These are phyloP conservation scores for Emergomyces africanus DNA, from an alignment of 2,329 filamentous ascomycete species.

Conservation along the genomic window DNA sequence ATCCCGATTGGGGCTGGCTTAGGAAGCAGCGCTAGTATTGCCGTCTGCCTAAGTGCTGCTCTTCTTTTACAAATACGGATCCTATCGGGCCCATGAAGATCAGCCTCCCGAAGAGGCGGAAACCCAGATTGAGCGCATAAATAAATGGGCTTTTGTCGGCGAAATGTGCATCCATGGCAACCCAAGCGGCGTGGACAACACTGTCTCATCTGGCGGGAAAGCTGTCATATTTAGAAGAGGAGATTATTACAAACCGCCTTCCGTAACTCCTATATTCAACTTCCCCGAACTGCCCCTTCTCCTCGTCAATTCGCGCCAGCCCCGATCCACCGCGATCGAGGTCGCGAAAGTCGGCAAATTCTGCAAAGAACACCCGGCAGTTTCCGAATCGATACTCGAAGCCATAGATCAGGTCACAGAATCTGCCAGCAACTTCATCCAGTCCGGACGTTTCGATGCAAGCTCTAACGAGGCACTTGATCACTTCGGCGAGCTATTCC, in stretches of 20 bases:
- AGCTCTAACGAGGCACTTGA: slow-evolving; percentile 51
- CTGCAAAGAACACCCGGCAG: slow-evolving; percentile 56
- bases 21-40: slow-evolving; percentile 77
- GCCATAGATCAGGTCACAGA: slow-evolving; percentile 58
- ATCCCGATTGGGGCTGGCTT: slow-evolving; percentile 77
- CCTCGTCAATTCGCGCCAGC: slow-evolving; percentile 76
- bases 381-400: slow-evolving; percentile 70
- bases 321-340: slow-evolving; percentile 73
- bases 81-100: slow-evolving; percentile 79
- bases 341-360: slow-evolving; percentile 74
- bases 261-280: slow-evolving; percentile 62
- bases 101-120: slow-evolving; percentile 80
- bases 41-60: slow-evolving; percentile 66
- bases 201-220: slow-evolving; percentile 84
- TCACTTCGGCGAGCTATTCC: slow-evolving; percentile 74
- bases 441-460: slow-evolving; percentile 54
- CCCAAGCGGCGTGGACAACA: slow-evolving; percentile 94
- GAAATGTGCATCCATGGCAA: slow-evolving; percentile 98
- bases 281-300: slow-evolving; percentile 89
- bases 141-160: slow-evolving; percentile 92
- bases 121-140: slow-evolving; percentile 85
- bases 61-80: slow-evolving; percentile 75
- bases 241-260: slow-evolving; percentile 64
- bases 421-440: slow-evolving; percentile 44
- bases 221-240: slow-evolving; percentile 79